phyloP scores from a whole-genome alignment of 148 eudicot genomes.

The Silene uniflora region DNA sequence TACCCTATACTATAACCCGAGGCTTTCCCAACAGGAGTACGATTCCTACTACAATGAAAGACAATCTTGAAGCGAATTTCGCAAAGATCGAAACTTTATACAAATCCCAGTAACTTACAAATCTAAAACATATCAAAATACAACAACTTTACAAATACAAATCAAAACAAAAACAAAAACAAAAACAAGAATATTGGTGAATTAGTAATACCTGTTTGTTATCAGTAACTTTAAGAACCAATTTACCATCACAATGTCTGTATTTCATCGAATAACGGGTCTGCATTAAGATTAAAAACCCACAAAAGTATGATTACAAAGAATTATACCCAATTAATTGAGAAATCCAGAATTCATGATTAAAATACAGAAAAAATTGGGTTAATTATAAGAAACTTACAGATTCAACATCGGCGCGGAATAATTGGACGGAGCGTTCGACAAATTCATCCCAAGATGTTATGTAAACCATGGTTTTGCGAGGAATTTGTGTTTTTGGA shows the following conservation, averaged over 20 bases:
- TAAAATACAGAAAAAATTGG: neutral
- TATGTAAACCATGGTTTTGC: constrained; percentile 33
- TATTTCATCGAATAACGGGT: constrained; percentile 83
- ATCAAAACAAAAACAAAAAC: neutral
- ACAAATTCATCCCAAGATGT: constrained; percentile 80
- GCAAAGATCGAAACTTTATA: constrained; percentile 4
- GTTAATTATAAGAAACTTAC: constrained; percentile 25
- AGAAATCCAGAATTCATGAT: neutral
- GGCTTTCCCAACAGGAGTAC: neutral
- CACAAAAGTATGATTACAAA: neutral
- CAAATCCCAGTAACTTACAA: neutral
- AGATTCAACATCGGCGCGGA: constrained; percentile 62
- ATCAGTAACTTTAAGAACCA: constrained; percentile 93
- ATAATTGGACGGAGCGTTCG: constrained; percentile 66
- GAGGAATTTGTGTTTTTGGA: neutral
- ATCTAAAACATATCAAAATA: neutral
- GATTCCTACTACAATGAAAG: neutral
- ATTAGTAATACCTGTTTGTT: constrained; percentile 54
- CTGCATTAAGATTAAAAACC: constrained; percentile 28
- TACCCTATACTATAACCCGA: neutral
- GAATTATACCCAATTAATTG: neutral
- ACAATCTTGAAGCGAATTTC: neutral
- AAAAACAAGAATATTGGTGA: neutral
- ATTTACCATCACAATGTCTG: constrained; percentile 83
- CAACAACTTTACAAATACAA: neutral